Percentiles rank a stretch among this genome's conserved stretches.
Conservation (phyloP, 2,329 filamentous ascomycete genomes). For the Akanthomyces dipterigenus region DNA sequence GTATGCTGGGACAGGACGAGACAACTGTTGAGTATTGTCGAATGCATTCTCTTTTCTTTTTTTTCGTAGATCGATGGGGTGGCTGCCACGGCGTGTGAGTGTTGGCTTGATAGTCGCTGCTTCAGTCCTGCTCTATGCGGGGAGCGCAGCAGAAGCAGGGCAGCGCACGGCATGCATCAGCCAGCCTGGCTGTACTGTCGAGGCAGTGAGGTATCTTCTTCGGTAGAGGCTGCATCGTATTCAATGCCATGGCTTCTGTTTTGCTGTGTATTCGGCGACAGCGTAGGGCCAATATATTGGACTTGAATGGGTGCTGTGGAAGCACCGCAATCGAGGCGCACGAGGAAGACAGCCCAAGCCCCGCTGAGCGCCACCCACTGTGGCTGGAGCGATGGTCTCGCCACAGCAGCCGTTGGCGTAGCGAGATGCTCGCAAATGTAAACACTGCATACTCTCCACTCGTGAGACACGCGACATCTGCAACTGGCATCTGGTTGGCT, state of each 20-base stretch:
- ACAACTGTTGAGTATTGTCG: not conserved
- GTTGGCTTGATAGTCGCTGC: not conserved
- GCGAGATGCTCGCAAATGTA: slow-evolving; percentile 3
- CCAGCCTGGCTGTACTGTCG: not conserved
- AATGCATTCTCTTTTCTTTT: not conserved
- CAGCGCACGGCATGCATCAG: not conserved
- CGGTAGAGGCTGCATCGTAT: not conserved
- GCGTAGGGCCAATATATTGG: not conserved
- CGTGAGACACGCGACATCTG: not conserved
- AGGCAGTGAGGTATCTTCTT: not conserved
- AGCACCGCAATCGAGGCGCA: not conserved
- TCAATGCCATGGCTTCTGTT: not conserved
- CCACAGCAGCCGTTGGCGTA: slow-evolving; percentile 1
- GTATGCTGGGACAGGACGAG: not conserved
- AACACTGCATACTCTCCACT: not conserved
- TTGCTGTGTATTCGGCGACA: not conserved
- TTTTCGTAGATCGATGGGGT: not conserved
- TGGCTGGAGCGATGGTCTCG: not conserved
- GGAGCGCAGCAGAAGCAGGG: not conserved
- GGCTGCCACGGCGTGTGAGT: not conserved
- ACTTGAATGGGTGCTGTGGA: not conserved
- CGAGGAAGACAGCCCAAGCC: not conserved
- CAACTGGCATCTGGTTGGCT: not conserved
- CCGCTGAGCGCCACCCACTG: not conserved
- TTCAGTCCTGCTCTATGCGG: not conserved